Evolutionary conservation across 73 alveolate species (phyloP), one percentile per base, ranked within the genome.

Genomic region (Diophrys sp.): DNA sequence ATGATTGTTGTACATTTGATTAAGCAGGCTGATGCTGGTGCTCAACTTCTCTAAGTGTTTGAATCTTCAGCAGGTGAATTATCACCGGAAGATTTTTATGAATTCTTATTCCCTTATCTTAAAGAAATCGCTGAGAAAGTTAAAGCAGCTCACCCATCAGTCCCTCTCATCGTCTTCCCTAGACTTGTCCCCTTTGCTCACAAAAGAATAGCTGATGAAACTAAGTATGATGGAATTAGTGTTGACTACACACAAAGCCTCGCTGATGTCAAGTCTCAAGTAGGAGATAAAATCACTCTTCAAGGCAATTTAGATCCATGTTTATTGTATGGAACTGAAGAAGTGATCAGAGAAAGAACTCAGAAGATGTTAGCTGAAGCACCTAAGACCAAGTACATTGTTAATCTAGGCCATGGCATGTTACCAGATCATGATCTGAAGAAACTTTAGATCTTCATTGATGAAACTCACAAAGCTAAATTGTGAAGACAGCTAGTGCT

Each of bases 271-370:
- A 75, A 71, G 56, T 26, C 54, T 24, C 24, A 18, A 26, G 83
- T 75, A 1, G 83, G 68, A 56, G 83, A 75, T 31, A 56, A 26
- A 2, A 56, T 75, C 33, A 80, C 90, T 57, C 34, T 89, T 28
- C 83, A 89, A 80, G 96, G 96, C 28, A 89, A 89, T 80, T 29
- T 89, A 29, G 96, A 89, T 66, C 96, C 96, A 53, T 89, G 89
- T 29, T 83, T 72, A 24, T 72, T 89, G 29, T 85, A 33, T 54
- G 96, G 87, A 0, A 34, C 92, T 25, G 84, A 81, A 25, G 90
- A 78, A 29, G 28, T 56, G 0, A 80, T 89, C 23, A 89, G 80
- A 56, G 79, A 84, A 75, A 79, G 84, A 33, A 78, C 91, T 23
- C 33, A 44, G 0, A 27, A 79, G 44, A 89, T 85, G 93, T 73